These are phyloP conservation scores for Medicago ruthenica DNA, from an alignment of 306 rosid species.

Conservation along the genomic window DNA sequence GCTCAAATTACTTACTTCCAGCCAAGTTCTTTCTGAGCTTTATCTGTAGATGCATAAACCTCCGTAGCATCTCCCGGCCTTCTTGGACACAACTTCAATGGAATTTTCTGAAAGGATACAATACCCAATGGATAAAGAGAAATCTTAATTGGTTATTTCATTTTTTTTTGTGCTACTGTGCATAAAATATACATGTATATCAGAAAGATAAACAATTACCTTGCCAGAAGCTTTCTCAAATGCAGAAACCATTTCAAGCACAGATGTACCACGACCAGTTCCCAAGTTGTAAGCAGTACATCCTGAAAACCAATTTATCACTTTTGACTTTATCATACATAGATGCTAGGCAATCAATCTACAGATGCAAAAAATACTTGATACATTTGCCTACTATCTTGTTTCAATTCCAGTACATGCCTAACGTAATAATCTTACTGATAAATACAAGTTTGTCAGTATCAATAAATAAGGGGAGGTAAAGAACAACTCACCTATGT, in stretches of 20 bases:
- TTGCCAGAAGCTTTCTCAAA: conserved; percentile 88
- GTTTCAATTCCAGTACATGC: conserved; percentile 34
- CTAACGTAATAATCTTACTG: neutral
- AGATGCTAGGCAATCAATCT: neutral
- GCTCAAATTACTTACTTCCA: conserved; percentile 74
- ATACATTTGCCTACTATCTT: neutral
- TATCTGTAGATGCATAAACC: conserved; percentile 88
- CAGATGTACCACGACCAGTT: conserved; percentile 90
- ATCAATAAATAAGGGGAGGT: neutral
- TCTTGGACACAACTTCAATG: conserved; percentile 72
- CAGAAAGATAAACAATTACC: conserved; percentile 49
- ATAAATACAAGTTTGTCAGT: conserved; percentile 1
- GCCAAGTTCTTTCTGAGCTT: conserved; percentile 83
- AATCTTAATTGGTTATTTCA: conserved; percentile 14
- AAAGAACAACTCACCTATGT: conserved; percentile 62
- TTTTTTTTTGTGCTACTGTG: neutral
- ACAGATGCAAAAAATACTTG: conserved; percentile 8
- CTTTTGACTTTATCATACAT: conserved; percentile 35
- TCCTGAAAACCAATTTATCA: conserved; percentile 57
- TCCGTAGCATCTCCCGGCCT: conserved; percentile 92
- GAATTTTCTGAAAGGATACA: conserved; percentile 68
- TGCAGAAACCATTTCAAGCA: conserved; percentile 90
- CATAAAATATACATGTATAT: neutral
- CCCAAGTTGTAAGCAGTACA: conserved; percentile 91
- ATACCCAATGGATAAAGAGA: conserved; percentile 10